These are phyloP conservation scores for Mucor saturninus DNA, from an alignment of 371 early-diverging fungal species.

Conservation along the genomic window DNA sequence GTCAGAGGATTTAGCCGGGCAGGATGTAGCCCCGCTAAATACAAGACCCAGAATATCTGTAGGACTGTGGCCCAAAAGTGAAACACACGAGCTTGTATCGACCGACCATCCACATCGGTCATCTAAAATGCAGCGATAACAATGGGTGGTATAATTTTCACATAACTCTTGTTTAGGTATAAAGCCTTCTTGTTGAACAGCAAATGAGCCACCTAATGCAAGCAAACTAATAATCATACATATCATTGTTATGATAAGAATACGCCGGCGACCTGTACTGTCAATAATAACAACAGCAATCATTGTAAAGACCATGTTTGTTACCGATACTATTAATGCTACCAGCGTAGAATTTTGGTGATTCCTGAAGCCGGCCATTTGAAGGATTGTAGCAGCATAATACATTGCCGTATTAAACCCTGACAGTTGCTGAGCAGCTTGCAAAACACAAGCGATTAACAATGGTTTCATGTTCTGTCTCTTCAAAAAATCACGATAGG, in stretches of 20 bases:
- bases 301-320: conserved; percentile 62
- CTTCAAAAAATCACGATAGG: conserved; percentile 55
- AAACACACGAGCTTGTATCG: conserved; percentile 29
- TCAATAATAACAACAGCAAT: conserved; percentile 65
- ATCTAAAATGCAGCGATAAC: conserved; percentile 71
- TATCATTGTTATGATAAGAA: conserved; percentile 61
- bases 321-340: conserved; percentile 66
- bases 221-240: conserved; percentile 60
- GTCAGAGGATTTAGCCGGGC: conserved; percentile 37
- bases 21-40: conserved; percentile 35
- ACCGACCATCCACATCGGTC: conserved; percentile 60
- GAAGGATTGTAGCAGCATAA: conserved; percentile 68
- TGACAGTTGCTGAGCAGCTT: conserved; percentile 67
- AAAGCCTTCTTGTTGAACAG: conserved; percentile 57
- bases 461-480: conserved; percentile 55
- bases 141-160: conserved; percentile 52
- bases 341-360: conserved; percentile 59
- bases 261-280: conserved; percentile 59
- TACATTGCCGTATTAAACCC: conserved; percentile 77
- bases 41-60: conserved; percentile 20
- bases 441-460: conserved; percentile 63
- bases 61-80: conserved; percentile 3
- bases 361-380: conserved; percentile 66
- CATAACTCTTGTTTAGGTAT: conserved; percentile 56
- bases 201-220: conserved; percentile 62